Conservation (phyloP, 2,329 filamentous ascomycete species). For the Pseudopyricularia cyperi region DNA sequence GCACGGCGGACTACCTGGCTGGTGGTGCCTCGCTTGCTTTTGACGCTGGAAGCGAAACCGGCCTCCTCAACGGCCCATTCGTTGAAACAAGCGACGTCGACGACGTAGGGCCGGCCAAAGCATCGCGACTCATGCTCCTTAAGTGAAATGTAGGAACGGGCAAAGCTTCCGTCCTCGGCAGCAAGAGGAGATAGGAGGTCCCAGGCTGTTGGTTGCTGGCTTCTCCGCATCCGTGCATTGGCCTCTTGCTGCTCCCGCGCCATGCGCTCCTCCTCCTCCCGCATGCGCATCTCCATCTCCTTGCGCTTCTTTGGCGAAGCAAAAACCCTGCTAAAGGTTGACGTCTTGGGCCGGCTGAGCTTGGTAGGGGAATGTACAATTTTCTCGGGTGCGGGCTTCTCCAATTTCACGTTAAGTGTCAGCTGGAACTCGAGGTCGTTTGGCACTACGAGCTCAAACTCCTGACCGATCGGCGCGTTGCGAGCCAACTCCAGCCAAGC, state of each 20-base stretch:
- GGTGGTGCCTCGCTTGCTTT: slow-evolving; percentile 74
- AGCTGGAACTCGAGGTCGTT: slow-evolving; percentile 99
- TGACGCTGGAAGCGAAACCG: slow-evolving; percentile 68
- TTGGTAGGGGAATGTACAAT: slow-evolving; percentile 48
- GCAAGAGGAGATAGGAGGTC: slow-evolving; percentile 79
- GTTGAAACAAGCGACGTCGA: slow-evolving; percentile 92
- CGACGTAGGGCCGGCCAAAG: slow-evolving; percentile 76
- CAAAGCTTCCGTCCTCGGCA: slow-evolving; percentile 86
- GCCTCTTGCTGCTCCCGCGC: slow-evolving; percentile 52
- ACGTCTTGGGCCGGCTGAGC: slow-evolving; percentile 58
- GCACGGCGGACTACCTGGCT: slow-evolving; percentile 60
- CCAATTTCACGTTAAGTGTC: slow-evolving; percentile 88
- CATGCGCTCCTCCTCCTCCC: slow-evolving; percentile 67
- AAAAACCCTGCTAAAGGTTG: slow-evolving; percentile 83
- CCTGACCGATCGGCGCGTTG: slow-evolving; percentile 89
- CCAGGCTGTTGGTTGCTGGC: slow-evolving; percentile 62
- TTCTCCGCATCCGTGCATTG: slow-evolving; percentile 33
- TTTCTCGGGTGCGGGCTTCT: slow-evolving; percentile 56
- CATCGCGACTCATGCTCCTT: slow-evolving; percentile 84
- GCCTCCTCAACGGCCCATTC: slow-evolving; percentile 92
- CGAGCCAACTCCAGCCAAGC: slow-evolving; percentile 87
- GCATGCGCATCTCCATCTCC: slow-evolving; percentile 75
- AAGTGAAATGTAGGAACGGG: slow-evolving; percentile 81
- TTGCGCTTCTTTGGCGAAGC: slow-evolving; percentile 94
- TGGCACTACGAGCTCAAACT: slow-evolving; percentile 93